Base-by-base conservation (phyloP, 805 yeast genomes). In the Myxozyma nipponensis region DNA sequence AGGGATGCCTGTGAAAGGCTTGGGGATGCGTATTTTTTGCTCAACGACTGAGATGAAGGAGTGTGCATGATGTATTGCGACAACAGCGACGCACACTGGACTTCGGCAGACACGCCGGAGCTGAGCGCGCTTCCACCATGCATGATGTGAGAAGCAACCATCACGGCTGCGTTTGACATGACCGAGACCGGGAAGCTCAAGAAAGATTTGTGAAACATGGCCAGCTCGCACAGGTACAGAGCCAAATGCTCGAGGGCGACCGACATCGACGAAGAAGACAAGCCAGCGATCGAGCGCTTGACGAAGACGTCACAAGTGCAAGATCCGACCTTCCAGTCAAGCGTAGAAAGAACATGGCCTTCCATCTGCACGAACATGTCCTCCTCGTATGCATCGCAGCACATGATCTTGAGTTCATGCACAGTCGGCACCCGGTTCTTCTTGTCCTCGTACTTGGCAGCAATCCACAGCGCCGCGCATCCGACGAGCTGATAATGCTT, bases 401-500 rank as follows among this genome's bases (percentile, higher is more conserved):
- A 86, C 58, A 86, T 72, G 60, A 76, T 79, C 50, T 84, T 80
- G 49, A 87, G 74, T 63, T 86, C 95, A 28, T 77, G 72, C 46
- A 86, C 74, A 57, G 86, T 77, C 40, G 95, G 95, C 43, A 85
- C 78, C 60, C 87, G 74, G 52, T 81, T 79, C 63, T 93, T 77
- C 64, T 82, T 82, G 52, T 87, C 87, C 62, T 78, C 78, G n/a
- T 82, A 75, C 66, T 91, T 91, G 23, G 96, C 83, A 1, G 96
- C 87, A 28, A 91, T 77, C 97, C 98, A 91, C 32, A 91, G 71
- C 54, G 96, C 87, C 3, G 96, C 87, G 54, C 95, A 85, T 28
- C 95, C 88, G 9, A 91, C 91, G 47, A 91, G 75, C 68, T 90
- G 96, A 54, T 87, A 82, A 69, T 90, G 98, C 50, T 86, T 90